Evolutionary conservation across 345 rosid species (phyloP).

Genomic region (Mangifera indica): DNA sequence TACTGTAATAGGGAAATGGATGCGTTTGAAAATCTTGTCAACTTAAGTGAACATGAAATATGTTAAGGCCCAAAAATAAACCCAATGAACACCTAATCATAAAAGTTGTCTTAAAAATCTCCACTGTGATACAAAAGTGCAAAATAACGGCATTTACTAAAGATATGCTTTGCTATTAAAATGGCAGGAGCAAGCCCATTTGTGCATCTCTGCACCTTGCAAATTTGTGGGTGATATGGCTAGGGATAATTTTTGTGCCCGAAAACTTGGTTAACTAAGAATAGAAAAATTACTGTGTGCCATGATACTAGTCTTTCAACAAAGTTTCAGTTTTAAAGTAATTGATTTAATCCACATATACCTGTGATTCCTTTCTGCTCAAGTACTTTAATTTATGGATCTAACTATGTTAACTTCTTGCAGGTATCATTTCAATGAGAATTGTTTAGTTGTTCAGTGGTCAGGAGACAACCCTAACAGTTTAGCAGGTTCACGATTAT

Average conservation of each 20-base stretch:
- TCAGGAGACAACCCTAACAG: slow-evolving; percentile 99
- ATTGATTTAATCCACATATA: background rate
- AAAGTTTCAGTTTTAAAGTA: background rate
- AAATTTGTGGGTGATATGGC: background rate
- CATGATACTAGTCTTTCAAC: background rate
- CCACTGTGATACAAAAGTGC: background rate
- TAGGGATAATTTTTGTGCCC: background rate
- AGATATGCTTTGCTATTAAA: background rate
- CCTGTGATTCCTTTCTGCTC: background rate
- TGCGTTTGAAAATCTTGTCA: background rate
- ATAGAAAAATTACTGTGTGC: background rate
- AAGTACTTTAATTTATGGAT: slow-evolving; percentile 10
- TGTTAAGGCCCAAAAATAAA: background rate
- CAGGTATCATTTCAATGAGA: slow-evolving; percentile 68
- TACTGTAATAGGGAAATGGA: background rate
- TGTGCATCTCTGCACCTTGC: background rate
- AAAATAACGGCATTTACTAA: background rate
- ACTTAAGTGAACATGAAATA: background rate
- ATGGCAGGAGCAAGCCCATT: background rate
- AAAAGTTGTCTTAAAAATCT: background rate
- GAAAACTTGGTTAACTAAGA: background rate
- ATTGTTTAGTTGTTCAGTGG: slow-evolving; percentile 87
- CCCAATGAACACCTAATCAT: background rate
- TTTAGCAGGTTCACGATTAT: slow-evolving; percentile 66
- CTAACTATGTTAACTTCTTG: slow-evolving; percentile 22